Percentiles rank a stretch among this genome's conserved stretches.
phyloP scores from a whole-genome alignment of 1,284 basidiomycete genomes.

The Mycena sp. region DNA sequence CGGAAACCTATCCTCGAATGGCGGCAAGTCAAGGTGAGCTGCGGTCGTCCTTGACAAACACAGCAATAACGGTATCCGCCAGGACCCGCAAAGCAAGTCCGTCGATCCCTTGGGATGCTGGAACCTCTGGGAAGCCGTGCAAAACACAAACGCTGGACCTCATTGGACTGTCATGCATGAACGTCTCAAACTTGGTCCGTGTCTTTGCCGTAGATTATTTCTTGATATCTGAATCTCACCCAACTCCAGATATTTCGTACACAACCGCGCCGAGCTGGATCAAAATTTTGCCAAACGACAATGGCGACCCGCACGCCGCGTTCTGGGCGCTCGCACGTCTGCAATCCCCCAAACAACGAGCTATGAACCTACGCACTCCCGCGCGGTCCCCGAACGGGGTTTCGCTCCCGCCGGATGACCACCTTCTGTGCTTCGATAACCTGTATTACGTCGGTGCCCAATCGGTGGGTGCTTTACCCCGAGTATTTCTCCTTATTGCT shows the following conservation, averaged over 20 bases:
- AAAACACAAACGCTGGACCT: neutral
- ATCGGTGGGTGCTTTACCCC: conserved; percentile 8
- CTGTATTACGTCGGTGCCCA: conserved; percentile 56
- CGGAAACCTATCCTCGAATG: conserved; percentile 60
- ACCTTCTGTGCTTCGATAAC: conserved; percentile 63
- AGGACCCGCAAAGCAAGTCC: conserved; percentile 43
- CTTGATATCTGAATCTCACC: neutral
- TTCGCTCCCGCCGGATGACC: conserved; percentile 56
- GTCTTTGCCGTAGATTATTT: conserved; percentile 35
- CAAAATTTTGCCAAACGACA: conserved; percentile 39
- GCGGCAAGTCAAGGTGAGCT: conserved; percentile 54
- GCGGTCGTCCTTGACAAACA: neutral
- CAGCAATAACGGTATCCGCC: neutral
- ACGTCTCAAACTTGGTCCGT: conserved; percentile 54
- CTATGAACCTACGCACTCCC: conserved; percentile 41
- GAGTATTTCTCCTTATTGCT: neutral
- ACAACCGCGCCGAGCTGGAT: conserved; percentile 55
- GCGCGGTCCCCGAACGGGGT: conserved; percentile 42
- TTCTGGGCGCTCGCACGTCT: conserved; percentile 59
- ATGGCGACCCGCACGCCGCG: conserved; percentile 52
- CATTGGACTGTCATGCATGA: neutral
- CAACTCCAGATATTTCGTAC: conserved; percentile 55
- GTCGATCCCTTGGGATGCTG: conserved; percentile 76
- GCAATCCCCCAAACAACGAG: conserved; percentile 53
- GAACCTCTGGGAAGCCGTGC: conserved; percentile 52